Percentiles rank a stretch among this genome's conserved stretches.
Evolutionary conservation across 1,284 basidiomycete genomes (phyloP).

Genomic region (Irpex rosettiformis): DNA sequence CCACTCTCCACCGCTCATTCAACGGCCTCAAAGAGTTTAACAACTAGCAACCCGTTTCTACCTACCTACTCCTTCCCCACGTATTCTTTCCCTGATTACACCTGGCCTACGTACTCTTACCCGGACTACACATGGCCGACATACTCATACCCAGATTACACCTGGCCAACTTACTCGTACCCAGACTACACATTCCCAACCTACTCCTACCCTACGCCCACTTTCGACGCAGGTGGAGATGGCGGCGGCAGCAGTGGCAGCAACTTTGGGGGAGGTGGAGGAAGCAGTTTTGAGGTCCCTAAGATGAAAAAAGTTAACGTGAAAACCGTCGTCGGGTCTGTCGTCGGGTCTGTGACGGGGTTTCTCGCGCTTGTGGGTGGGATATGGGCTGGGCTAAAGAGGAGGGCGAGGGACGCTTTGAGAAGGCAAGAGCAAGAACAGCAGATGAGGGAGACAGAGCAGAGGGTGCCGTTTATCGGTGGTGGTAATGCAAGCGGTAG

Average conservation of each 20-base stretch:
- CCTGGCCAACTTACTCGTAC: conserved; percentile 4
- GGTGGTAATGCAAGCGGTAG: neutral
- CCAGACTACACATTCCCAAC: conserved; percentile 1
- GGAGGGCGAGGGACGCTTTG: neutral
- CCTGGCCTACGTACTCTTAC: neutral
- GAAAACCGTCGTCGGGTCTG: conserved; percentile 7
- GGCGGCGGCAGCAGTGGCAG: neutral
- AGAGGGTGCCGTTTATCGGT: neutral
- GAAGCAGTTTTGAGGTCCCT: neutral
- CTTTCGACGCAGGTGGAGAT: neutral
- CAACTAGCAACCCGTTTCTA: neutral
- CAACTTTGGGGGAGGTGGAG: neutral
- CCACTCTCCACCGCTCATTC: neutral
- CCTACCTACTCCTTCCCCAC: neutral
- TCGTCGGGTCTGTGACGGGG: conserved; percentile 6
- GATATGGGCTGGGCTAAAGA: conserved; percentile 5
- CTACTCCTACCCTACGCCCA: conserved; percentile 3
- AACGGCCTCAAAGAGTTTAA: neutral
- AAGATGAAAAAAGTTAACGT: conserved; percentile 2
- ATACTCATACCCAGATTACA: conserved; percentile 3
- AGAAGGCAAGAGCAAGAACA: neutral
- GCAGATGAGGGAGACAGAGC: neutral
- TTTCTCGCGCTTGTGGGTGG: conserved; percentile 6
- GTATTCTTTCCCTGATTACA: neutral
- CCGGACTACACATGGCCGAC: neutral